Conservation (phyloP, 2,329 filamentous ascomycete genomes). For the Amylocarpus encephaloides region DNA sequence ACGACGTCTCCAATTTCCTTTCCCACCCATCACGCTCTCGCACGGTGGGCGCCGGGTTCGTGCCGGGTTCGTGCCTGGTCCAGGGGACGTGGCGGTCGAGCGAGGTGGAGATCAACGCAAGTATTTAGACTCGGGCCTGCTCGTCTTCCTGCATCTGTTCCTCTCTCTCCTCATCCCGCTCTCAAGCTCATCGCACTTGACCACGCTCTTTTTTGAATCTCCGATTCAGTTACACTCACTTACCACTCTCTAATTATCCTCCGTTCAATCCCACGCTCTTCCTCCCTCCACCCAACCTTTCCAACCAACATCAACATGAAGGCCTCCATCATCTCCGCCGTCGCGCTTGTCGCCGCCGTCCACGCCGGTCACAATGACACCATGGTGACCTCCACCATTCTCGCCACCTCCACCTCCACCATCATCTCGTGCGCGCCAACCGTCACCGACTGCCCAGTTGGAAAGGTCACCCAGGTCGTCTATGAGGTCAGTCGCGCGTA, state of each 20-base stretch:
- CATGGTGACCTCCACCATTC: slow-evolving; percentile 4
- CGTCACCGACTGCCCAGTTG: slow-evolving; percentile 26
- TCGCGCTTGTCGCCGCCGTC: slow-evolving; percentile 1
- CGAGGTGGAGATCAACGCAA: not conserved
- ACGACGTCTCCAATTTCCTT: slow-evolving; percentile 4
- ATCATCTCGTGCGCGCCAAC: slow-evolving; percentile 23
- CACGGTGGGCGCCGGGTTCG: not conserved
- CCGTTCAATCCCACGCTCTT: not conserved
- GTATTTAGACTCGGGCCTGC: slow-evolving; percentile 3
- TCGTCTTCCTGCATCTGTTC: slow-evolving; percentile 1
- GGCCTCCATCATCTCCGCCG: slow-evolving; percentile 10
- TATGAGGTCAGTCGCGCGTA: slow-evolving; percentile 16
- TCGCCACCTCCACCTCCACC: slow-evolving; percentile 18
- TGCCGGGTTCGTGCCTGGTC: not conserved
- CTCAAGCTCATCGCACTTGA: slow-evolving; percentile 5
- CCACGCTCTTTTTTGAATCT: slow-evolving; percentile 9
- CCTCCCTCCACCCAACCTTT: not conserved
- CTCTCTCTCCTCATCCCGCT: slow-evolving; percentile 7
- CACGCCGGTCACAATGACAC: not conserved
- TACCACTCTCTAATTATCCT: not conserved
- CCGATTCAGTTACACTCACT: slow-evolving; percentile 10
- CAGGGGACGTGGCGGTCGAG: not conserved
- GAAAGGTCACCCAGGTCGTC: slow-evolving; percentile 29
- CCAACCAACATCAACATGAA: slow-evolving; percentile 11
- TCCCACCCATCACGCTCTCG: not conserved